These are phyloP conservation scores for Myriosclerotinia duriaeana DNA, from an alignment of 2,329 filamentous ascomycete genomes.

Conservation along the genomic window DNA sequence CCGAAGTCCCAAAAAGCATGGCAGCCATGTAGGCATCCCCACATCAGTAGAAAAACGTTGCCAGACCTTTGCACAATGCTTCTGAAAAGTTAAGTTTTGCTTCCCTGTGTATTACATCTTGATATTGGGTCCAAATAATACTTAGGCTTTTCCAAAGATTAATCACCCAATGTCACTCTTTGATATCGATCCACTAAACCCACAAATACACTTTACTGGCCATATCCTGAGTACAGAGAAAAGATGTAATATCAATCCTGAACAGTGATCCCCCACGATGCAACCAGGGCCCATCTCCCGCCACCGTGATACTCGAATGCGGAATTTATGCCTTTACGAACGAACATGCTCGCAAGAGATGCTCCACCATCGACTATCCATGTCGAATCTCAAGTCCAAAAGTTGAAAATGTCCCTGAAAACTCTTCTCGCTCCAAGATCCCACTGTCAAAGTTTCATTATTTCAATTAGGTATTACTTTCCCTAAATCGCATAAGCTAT, in stretches of 20 bases:
- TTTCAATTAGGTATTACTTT: neutral
- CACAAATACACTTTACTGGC: neutral
- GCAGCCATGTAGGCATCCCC: neutral
- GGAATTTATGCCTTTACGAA: neutral
- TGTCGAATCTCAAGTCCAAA: neutral
- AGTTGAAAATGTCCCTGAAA: neutral
- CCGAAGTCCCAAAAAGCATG: neutral
- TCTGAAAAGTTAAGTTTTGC: neutral
- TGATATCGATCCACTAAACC: neutral
- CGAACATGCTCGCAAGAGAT: neutral
- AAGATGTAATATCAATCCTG: neutral
- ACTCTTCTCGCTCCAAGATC: neutral
- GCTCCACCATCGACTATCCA: neutral
- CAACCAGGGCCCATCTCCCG: slow-evolving; percentile 1
- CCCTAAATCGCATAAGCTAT: neutral
- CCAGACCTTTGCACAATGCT: neutral
- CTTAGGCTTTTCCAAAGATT: neutral
- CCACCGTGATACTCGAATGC: neutral
- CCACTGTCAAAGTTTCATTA: neutral
- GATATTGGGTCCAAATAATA: neutral
- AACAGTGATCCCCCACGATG: slow-evolving; percentile 15
- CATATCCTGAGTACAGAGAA: neutral
- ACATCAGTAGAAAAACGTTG: neutral
- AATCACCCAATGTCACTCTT: too few relatives aligned
- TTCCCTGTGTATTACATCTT: neutral